Evolutionary conservation across 805 yeast species (phyloP).

Genomic region (Metschnikowia lunata): DNA sequence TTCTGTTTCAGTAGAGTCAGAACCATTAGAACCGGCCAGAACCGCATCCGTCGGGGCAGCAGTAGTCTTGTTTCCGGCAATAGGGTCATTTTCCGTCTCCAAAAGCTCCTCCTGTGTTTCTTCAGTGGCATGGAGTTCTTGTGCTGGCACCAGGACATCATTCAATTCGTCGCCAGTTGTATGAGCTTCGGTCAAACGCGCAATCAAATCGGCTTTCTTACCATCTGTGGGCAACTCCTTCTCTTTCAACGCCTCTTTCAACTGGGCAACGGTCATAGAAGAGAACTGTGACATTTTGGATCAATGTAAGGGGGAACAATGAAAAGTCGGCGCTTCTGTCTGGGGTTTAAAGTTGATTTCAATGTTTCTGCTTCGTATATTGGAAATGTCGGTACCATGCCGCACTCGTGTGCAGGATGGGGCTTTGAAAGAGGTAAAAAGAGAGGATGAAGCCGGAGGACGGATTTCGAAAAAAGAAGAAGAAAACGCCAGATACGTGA

Average conservation of each 20-base stretch:
- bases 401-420: no score
- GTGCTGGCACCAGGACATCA: not conserved
- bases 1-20: constrained; percentile 1
- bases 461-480: no score
- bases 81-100: not conserved
- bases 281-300: constrained; percentile 48
- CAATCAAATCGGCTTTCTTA: constrained; percentile 72
- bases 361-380: no score
- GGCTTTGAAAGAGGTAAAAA: no score
- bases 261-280: constrained; percentile 76
- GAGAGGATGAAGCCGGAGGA: no score
- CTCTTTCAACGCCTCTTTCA: constrained; percentile 69
- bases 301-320: no score
- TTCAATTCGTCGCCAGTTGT: constrained; percentile 7
- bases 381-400: no score
- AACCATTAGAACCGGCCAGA: not conserved
- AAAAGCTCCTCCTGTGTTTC: not conserved
- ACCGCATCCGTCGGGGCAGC: not conserved
- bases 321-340: no score
- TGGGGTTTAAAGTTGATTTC: no score
- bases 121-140: not conserved
- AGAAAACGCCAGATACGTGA: no score
- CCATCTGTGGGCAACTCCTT: constrained; percentile 70
- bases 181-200: constrained; percentile 60
- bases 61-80: not conserved